Base-by-base conservation (phyloP, 371 early-diverging fungal species). In the Enteropsectra breve region DNA sequence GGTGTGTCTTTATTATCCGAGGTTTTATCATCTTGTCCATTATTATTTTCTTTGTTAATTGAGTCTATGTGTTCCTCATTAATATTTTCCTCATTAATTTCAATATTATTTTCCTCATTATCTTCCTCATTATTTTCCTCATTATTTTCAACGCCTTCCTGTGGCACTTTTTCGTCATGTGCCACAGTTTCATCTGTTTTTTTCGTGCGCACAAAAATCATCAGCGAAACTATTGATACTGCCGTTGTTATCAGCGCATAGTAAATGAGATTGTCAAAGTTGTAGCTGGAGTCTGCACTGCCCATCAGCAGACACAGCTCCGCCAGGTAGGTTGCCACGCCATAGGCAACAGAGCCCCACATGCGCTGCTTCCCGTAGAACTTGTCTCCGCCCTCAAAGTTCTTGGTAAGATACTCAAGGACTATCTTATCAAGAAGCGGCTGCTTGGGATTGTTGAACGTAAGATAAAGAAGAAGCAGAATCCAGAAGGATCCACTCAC, bases 321-420 rank as follows among this genome's bases (percentile, higher is more conserved):
- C 26, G 63, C 45, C 4, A 68, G n/a, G 43, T 62, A 73, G 36
- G 73, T 78, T 4, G 66, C 68, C 15, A 68, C 30, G n/a, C 54
- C 32, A 55, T 78, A 79, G 26, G 77, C 76, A 1, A 79, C 32
- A 1, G 81, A 79, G 21, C 79, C 80, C 70, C 73, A 81, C 53
- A 78, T 52, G 54, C 79, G 63, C 55, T 81, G 81, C 54, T 63
- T 77, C 29, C 81, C 81, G 59, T 79, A 81, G 18, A 53, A 33
- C 29, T 75, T 73, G 26, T 74, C 8, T 33, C 72, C 65, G 8
- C 57, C 57, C 30, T 70, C 49, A 32, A 68, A 54, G 1, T 68
- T 68, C 29, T 70, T 63, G 49, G 37, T 66, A 0, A 81, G 65
- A 58, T 76, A 75, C 8, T 78, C 78, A 21, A 79, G 54, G 0